Evolutionary conservation across 495 filamentous ascomycete species (phyloP).

Genomic region (Schizothecium vesticola): DNA sequence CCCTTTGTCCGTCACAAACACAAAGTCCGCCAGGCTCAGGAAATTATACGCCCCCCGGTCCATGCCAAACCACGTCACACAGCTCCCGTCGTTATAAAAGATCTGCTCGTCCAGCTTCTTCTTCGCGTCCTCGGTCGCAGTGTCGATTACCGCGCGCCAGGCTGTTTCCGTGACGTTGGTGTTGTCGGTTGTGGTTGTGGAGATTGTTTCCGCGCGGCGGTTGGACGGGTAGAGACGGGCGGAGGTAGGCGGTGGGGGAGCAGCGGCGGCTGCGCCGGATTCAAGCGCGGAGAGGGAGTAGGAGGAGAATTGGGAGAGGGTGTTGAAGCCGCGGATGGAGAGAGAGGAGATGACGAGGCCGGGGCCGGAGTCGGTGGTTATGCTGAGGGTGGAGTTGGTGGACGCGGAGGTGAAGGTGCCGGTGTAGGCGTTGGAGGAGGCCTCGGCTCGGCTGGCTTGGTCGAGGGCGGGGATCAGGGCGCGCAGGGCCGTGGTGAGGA

Average conservation of each 20-base stretch:
- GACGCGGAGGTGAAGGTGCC: slow-evolving; percentile 34
- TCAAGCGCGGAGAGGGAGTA: not conserved
- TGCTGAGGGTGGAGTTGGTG: slow-evolving; percentile 39
- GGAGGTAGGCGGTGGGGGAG: slow-evolving; percentile 8
- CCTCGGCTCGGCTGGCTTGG: slow-evolving; percentile 40
- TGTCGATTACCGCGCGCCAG: slow-evolving; percentile 28
- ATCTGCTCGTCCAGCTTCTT: slow-evolving; percentile 20
- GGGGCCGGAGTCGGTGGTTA: slow-evolving; percentile 38
- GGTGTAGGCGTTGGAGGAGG: slow-evolving; percentile 21
- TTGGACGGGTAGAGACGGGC: slow-evolving; percentile 31
- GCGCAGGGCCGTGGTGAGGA: slow-evolving; percentile 33
- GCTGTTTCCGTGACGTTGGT: slow-evolving; percentile 11
- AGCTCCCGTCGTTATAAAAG: slow-evolving; percentile 25
- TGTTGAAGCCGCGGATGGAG: slow-evolving; percentile 37
- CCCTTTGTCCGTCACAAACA: slow-evolving; percentile 8
- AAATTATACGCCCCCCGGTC: slow-evolving; percentile 28
- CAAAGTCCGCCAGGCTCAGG: slow-evolving; percentile 13
- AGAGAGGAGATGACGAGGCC: slow-evolving; percentile 39
- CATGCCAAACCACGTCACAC: slow-evolving; percentile 30
- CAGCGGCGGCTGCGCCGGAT: slow-evolving; percentile 8
- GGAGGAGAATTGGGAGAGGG: slow-evolving; percentile 27
- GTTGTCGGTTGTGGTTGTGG: no score
- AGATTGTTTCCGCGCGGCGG: slow-evolving; percentile 9
- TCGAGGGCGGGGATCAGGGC: slow-evolving; percentile 43
- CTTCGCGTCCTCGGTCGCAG: slow-evolving; percentile 20